Evolutionary conservation across 495 filamentous ascomycete species (phyloP), one percentile per base, ranked within the genome.

Genomic region (Amphirosellinia nigrospora): DNA sequence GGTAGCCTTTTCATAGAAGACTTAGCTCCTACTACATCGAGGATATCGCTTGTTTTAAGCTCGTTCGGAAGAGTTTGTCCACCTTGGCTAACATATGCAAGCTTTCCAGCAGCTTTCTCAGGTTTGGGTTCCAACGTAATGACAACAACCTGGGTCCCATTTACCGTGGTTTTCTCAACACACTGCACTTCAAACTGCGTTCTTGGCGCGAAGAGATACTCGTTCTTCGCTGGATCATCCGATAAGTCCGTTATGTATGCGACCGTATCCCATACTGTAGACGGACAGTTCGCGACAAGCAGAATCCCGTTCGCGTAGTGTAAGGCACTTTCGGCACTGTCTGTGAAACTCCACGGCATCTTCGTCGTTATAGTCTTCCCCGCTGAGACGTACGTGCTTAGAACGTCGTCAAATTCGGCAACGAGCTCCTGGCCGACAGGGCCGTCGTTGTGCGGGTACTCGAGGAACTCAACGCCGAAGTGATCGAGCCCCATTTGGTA

Each of bases 381-480:
- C 3, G 4, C n/a, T 5, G 39, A 28, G 1, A 62, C 39, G 13
- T 62, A 62, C 1, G 39, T 62, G 1, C 11, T 4, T 39, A 46
- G 39, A 16, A 45, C 59, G 38, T 45, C 39, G 21, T 38, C 39
- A 13, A 62, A 62, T 9, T 0, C 4, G 23, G 23, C 32, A 0
- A 43, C 30, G 21, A 62, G 38, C 4, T 62, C 59, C 39, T 43
- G 9, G 36, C 23, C 36, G 3, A 46, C 59, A 1, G 59, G 59
- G 11, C 38, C 38, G 21, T 30, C 23, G 15, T 62, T 62, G 4
- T 32, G 39, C 10, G 59, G 59, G 26, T 16, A 62, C 23, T 46
- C 39, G 4, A 62, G 59, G 38, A 62, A 62, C 38, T 46, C 59
- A 15, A 62, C 30, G 10, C 59, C 59, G 38, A 62, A 62, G 38